These are phyloP conservation scores for Lentinula aciculospora DNA, from an alignment of 768 basidiomycete genomes.

Conservation along the genomic window DNA sequence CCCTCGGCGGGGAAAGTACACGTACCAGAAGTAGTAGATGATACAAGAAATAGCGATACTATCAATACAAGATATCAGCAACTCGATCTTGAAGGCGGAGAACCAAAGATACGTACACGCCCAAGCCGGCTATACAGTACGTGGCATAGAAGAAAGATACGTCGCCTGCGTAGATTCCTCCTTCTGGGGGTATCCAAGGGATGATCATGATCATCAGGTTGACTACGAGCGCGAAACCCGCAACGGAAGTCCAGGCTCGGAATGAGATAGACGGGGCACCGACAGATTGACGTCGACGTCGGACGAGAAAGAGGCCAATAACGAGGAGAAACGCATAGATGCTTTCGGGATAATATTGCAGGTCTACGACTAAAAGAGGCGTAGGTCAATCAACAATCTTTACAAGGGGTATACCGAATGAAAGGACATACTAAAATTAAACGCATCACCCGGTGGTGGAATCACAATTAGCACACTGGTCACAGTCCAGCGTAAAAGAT, in stretches of 20 bases:
- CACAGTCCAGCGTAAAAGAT: constrained; percentile 29
- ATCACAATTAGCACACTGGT: not conserved
- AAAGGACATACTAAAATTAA: not conserved
- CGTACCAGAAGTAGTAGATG: constrained; percentile 28
- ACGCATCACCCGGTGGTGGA: not conserved
- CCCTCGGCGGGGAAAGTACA: constrained; percentile 35
- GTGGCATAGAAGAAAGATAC: constrained; percentile 37
- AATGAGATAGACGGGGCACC: not conserved
- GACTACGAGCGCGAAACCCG: not conserved
- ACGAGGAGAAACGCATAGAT: not conserved
- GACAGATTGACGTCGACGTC: not conserved
- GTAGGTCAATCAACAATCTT: not conserved
- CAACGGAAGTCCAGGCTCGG: not conserved
- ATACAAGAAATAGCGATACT: constrained; percentile 25
- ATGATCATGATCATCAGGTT: not conserved
- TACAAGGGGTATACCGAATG: not conserved
- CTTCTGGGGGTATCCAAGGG: not conserved
- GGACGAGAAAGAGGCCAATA: not conserved
- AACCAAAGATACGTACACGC: constrained; percentile 21
- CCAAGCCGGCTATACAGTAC: constrained; percentile 33
- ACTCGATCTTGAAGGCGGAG: not conserved
- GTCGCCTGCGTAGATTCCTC: not conserved
- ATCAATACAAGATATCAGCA: not conserved
- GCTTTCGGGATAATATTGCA: not conserved
- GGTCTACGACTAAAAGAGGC: not conserved